A percentile compares a stretch with the other conserved stretches of the same genome.
Conservation (phyloP, 371 early-diverging fungal genomes). For the Mucor saturninus region DNA sequence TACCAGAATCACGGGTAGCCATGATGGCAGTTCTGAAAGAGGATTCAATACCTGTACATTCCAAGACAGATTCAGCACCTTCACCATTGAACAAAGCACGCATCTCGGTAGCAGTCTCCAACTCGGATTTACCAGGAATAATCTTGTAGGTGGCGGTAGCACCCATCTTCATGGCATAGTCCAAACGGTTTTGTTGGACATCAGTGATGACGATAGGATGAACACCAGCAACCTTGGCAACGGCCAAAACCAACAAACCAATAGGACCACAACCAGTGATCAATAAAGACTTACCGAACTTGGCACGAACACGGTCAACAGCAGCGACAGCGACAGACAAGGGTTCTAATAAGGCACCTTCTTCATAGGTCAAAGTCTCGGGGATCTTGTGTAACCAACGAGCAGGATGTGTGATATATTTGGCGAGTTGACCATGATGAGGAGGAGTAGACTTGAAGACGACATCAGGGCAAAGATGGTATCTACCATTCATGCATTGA, state of each 20-base stretch:
- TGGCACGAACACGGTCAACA: slow-evolving; percentile 41
- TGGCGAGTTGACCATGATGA: slow-evolving; percentile 46
- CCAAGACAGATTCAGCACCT: slow-evolving; percentile 45
- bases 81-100: slow-evolving; percentile 35
- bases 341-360: slow-evolving; percentile 51
- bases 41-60: slow-evolving; percentile 52
- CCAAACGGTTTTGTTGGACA: slow-evolving; percentile 39
- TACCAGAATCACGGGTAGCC: slow-evolving; percentile 49
- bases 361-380: slow-evolving; percentile 39
- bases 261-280: slow-evolving; percentile 54
- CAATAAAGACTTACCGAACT: slow-evolving; percentile 45
- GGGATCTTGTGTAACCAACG: slow-evolving; percentile 55
- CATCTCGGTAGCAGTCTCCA: slow-evolving; percentile 41
- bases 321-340: slow-evolving; percentile 52
- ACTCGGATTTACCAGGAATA: slow-evolving; percentile 35
- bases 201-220: slow-evolving; percentile 48
- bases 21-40: slow-evolving; percentile 52
- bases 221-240: slow-evolving; percentile 46
- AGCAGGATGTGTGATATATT: slow-evolving; percentile 51
- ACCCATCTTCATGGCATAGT: slow-evolving; percentile 48
- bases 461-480: slow-evolving; percentile 51
- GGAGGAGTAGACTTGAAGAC: slow-evolving; percentile 56
- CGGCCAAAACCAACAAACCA: slow-evolving; percentile 48
- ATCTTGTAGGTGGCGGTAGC: slow-evolving; percentile 43
- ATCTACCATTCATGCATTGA: slow-evolving; percentile 52